phyloP scores from a whole-genome alignment of 768 basidiomycete species.

The Suillus tomentosus region DNA sequence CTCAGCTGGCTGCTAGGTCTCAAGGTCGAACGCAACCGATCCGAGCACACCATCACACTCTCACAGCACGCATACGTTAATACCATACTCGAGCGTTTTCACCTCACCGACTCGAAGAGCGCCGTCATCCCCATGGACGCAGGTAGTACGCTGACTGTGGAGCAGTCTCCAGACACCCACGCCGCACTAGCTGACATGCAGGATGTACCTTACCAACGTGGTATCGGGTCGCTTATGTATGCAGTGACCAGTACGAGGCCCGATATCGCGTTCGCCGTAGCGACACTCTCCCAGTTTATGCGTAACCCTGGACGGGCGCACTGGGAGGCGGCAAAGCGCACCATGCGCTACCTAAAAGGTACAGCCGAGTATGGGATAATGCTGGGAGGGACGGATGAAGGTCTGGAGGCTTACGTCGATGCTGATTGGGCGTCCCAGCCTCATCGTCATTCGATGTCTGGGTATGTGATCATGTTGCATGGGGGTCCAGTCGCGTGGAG shows the following conservation, averaged over 20 bases:
- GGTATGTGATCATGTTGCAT: too few species aligned
- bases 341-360: too few species aligned
- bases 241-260: constrained; percentile 33
- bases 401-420: too few species aligned
- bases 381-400: too few species aligned
- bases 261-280: constrained; percentile 35
- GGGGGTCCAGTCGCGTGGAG: too few species aligned
- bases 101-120: constrained; percentile 24
- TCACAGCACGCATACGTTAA: constrained; percentile 26
- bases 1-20: constrained; percentile 24
- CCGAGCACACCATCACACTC: constrained; percentile 14
- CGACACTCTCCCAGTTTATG: neutral
- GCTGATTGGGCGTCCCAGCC: too few species aligned
- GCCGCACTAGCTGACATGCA: constrained; percentile 15
- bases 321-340: too few species aligned
- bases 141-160: constrained; percentile 9
- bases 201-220: too few species aligned
- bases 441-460: too few species aligned
- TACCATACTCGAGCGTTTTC: constrained; percentile 23
- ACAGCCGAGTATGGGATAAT: too few species aligned
- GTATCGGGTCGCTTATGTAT: constrained; percentile 35
- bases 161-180: constrained; percentile 13
- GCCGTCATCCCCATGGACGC: constrained; percentile 25
- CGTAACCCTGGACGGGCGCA: neutral
- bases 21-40: constrained; percentile 16